Percentiles rank a stretch among this genome's conserved stretches.
These are phyloP conservation scores for Mycosphaerella sp. DNA, from an alignment of 2,329 filamentous ascomycete species.

Conservation along the genomic window DNA sequence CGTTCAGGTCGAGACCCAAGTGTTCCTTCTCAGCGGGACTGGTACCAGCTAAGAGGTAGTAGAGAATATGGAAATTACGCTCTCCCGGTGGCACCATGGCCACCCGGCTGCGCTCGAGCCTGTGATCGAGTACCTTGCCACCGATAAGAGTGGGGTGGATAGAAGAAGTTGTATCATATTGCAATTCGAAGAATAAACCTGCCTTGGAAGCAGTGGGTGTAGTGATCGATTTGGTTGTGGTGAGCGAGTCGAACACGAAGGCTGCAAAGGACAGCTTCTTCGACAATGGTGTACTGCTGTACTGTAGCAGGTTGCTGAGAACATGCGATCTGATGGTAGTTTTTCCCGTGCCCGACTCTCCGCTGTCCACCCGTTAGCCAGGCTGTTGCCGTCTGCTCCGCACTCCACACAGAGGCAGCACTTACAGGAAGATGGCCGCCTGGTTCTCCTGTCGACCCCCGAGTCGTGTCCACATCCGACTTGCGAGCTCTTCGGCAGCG, in stretches of 20 bases:
- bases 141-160: conserved; percentile 84
- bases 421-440: conserved; percentile 85
- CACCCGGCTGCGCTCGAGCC: conserved; percentile 85
- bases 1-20: conserved; percentile 54
- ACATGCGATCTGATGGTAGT: conserved; percentile 89
- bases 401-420: conserved; percentile 21
- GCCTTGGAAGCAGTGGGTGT: conserved; percentile 94
- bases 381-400: background rate
- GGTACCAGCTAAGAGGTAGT: conserved; percentile 90
- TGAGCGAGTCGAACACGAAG: conserved; percentile 93
- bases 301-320: conserved; percentile 75
- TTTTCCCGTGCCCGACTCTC: conserved; percentile 94
- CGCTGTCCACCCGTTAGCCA: conserved; percentile 48
- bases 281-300: conserved; percentile 86
- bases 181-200: conserved; percentile 89
- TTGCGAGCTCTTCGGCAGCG: conserved; percentile 85
- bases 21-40: conserved; percentile 85
- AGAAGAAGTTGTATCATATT: conserved; percentile 85
- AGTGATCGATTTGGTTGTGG: conserved; percentile 93
- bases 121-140: conserved; percentile 88
- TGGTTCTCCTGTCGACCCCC: conserved; percentile 90
- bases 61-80: conserved; percentile 91
- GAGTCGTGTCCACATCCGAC: conserved; percentile 75
- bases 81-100: conserved; percentile 90
- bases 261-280: conserved; percentile 88